Conservation (phyloP, 2,329 filamentous ascomycete genomes). For the Helotiales sp. region DNA sequence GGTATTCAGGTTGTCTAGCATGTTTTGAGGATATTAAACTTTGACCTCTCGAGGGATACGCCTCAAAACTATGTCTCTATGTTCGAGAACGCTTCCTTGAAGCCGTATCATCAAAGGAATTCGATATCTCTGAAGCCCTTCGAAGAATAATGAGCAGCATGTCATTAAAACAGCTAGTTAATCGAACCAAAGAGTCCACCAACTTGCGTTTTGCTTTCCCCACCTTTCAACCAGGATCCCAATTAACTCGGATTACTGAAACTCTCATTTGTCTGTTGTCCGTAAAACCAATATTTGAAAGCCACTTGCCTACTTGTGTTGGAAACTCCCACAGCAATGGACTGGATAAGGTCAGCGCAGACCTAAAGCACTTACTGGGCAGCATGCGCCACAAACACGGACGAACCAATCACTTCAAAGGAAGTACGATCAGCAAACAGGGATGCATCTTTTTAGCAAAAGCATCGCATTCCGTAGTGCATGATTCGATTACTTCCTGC, state of each 20-base stretch:
- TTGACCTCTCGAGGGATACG: too few relatives aligned
- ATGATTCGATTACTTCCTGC: neutral
- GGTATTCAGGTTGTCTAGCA: too few relatives aligned
- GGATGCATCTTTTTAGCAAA: neutral
- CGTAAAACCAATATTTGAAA: neutral
- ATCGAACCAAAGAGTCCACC: too few relatives aligned
- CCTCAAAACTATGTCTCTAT: too few relatives aligned
- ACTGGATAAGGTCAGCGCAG: neutral
- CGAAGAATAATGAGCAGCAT: too few relatives aligned
- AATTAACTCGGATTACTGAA: neutral
- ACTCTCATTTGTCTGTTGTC: neutral
- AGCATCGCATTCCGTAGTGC: neutral
- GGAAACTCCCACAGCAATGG: neutral
- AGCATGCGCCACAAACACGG: neutral
- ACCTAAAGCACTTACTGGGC: neutral
- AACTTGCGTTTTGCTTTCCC: too few relatives aligned
- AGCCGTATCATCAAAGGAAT: too few relatives aligned
- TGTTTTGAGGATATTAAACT: too few relatives aligned
- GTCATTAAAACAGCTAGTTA: too few relatives aligned
- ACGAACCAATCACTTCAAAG: neutral
- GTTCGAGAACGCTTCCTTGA: too few relatives aligned
- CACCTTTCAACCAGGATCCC: too few relatives aligned
- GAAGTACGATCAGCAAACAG: neutral
- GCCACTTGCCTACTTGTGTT: neutral
- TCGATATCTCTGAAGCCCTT: too few relatives aligned